Conservation (phyloP, 164 flowering plant species). For the Liquidambar formosana region DNA sequence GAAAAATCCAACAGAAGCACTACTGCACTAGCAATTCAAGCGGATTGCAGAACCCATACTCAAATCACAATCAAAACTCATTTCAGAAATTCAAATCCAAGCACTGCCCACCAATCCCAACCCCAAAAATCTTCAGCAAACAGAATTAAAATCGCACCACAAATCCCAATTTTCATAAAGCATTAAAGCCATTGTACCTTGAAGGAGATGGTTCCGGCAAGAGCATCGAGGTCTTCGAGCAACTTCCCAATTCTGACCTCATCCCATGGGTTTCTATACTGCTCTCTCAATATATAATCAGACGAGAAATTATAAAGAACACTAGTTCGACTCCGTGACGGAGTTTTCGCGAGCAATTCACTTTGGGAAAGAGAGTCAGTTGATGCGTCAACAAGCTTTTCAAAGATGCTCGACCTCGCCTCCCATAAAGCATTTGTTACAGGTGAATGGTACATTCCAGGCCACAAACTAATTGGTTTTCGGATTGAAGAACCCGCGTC, state of each 20-base stretch:
- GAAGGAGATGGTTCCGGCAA: constrained; percentile 87
- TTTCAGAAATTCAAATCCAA: too few relatives aligned
- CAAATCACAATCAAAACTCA: too few relatives aligned
- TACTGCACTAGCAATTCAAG: too few relatives aligned
- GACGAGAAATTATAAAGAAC: constrained; percentile 71
- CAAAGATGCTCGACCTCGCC: constrained; percentile 71
- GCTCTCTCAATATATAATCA: constrained; percentile 79
- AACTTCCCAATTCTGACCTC: constrained; percentile 81
- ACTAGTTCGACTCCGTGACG: constrained; percentile 69
- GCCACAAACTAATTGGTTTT: constrained; percentile 86
- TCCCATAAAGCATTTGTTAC: constrained; percentile 95
- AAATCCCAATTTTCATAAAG: constrained; percentile 5
- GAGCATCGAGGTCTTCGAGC: constrained; percentile 94
- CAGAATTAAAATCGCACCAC: too few relatives aligned
- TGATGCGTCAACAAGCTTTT: constrained; percentile 43
- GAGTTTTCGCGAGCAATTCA: constrained; percentile 55
- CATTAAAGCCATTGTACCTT: constrained; percentile 67
- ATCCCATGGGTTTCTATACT: constrained; percentile 94
- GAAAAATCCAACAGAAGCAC: too few relatives aligned
- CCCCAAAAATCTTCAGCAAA: too few relatives aligned
- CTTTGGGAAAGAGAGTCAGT: constrained; percentile 46
- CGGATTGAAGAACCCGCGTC: constrained; percentile 73
- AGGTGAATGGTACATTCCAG: constrained; percentile 96
- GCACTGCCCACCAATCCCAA: too few relatives aligned
- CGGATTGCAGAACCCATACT: too few relatives aligned